These are phyloP conservation scores for Sherardia arvensis DNA, from an alignment of 257 asterid species.

Conservation along the genomic window DNA sequence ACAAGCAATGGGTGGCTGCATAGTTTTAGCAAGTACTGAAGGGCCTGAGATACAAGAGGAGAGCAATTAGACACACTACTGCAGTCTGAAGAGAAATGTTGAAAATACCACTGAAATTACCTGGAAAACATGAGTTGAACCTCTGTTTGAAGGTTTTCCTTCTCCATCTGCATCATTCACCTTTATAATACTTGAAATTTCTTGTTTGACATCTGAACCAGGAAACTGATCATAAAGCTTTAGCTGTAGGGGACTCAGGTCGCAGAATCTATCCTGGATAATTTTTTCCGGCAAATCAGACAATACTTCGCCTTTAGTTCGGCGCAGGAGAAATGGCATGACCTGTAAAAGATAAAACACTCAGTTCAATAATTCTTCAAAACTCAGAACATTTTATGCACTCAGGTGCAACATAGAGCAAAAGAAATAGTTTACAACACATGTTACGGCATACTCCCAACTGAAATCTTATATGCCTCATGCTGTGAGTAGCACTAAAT, in stretches of 20 bases:
- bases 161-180: slow-evolving; percentile 59
- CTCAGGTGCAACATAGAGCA: background rate
- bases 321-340: slow-evolving; percentile 98
- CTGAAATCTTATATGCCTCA: background rate
- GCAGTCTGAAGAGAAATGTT: slow-evolving; percentile 1
- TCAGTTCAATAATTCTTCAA: slow-evolving; percentile 13
- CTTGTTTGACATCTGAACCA: slow-evolving; percentile 85
- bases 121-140: slow-evolving; percentile 98
- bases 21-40: slow-evolving; percentile 88
- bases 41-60: slow-evolving; percentile 57
- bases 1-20: slow-evolving; percentile 98
- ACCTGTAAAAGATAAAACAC: slow-evolving; percentile 44
- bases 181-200: slow-evolving; percentile 76
- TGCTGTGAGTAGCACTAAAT: background rate
- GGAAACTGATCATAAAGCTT: slow-evolving; percentile 88
- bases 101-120: slow-evolving; percentile 25
- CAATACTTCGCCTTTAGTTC: slow-evolving; percentile 92
- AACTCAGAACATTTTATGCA: no score
- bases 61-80: slow-evolving; percentile 17
- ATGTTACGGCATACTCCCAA: no score
- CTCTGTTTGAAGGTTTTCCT: slow-evolving; percentile 45
- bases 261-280: slow-evolving; percentile 98
- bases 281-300: slow-evolving; percentile 98
- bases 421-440: background rate
- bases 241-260: slow-evolving; percentile 87